Percentiles rank a stretch among this genome's conserved stretches.
Conservation (phyloP, 2,329 filamentous ascomycete species). For the Stylonectria norvegica region DNA sequence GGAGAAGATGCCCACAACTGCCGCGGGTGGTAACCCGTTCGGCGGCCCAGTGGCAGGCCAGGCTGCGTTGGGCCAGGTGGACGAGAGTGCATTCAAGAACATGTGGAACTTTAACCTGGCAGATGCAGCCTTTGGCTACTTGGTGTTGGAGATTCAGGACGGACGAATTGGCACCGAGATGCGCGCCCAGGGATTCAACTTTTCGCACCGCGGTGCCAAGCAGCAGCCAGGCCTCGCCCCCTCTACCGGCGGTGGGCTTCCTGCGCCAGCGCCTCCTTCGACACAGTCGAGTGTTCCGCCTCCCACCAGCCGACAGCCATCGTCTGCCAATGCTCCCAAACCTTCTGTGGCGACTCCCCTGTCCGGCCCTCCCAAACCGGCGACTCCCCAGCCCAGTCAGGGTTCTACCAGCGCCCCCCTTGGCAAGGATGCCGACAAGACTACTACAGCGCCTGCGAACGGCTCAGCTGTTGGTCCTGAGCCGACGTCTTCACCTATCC, state of each 20-base stretch:
- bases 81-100: conserved; percentile 99
- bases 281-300: conserved; percentile 34
- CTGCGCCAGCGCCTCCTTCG: conserved; percentile 36
- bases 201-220: conserved; percentile 90
- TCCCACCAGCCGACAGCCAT: conserved; percentile 35
- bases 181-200: conserved; percentile 98
- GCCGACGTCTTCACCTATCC: conserved; percentile 53
- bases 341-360: conserved; percentile 37
- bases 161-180: conserved; percentile 97
- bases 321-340: conserved; percentile 41
- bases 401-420: conserved; percentile 35
- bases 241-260: conserved; percentile 28
- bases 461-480: conserved; percentile 51
- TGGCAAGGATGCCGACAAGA: conserved; percentile 56
- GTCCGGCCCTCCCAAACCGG: conserved; percentile 37
- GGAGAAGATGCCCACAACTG: conserved; percentile 95
- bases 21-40: conserved; percentile 94
- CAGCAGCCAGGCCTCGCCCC: conserved; percentile 47
- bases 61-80: conserved; percentile 77
- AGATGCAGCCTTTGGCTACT: conserved; percentile 93
- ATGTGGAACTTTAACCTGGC: conserved; percentile 99
- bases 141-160: conserved; percentile 91
- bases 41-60: conserved; percentile 77
- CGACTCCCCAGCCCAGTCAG: conserved; percentile 50
- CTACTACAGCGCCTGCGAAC: conserved; percentile 46